Base-by-base conservation (phyloP, 2,329 filamentous ascomycete genomes). In the Tolypocladium inflatum region DNA sequence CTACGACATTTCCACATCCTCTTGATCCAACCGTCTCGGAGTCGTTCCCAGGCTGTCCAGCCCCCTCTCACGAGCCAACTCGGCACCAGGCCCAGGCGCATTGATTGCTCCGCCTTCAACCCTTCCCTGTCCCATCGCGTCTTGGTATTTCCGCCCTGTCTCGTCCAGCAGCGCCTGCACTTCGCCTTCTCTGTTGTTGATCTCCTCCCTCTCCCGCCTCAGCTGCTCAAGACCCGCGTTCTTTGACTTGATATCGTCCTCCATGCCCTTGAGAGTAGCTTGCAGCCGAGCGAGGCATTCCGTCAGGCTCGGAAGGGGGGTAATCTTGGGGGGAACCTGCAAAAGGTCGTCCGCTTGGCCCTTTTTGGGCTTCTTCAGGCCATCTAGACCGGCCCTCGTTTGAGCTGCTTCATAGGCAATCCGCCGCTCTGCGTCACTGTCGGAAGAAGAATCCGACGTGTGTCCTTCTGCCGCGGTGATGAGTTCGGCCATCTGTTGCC, bases 381-480 rank as follows among this genome's bases (percentile, higher is more conserved):
- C 88, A 65, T 93, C 92, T 75, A 94, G 88, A n/a, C 91, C 93
- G 4, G 90, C 89, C 23, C 88, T 83, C 10, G 90, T 92, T 74
- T 97, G 93, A 5, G 90, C 87, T 13, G 86, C 84, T 71, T 96
- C 92, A 73, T 96, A 97, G 0, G 90, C 92, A 2, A 88, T 90
- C 58, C 86, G 85, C 19, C 88, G 81, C 68, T 87, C 85, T 0
- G 84, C 85, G 51, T 87, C 84, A 26, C 84, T 86, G 57, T 93
- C 89, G n/a, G 82, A 82, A 1, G 81, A 85, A 8, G 80, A 85
- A 9, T 84, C 84, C 2, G 81, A 82, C 10, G 81, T 80, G 41
- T 78, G 77, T 1, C 81, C 85, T 70, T 96, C 89, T 3, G 91
- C 92, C 54, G 88, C 84, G 4, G 87, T 80, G 66, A 97, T 97